Conservation (phyloP, 139 green algal genomes). For the Mychonastes homosphaera region DNA sequence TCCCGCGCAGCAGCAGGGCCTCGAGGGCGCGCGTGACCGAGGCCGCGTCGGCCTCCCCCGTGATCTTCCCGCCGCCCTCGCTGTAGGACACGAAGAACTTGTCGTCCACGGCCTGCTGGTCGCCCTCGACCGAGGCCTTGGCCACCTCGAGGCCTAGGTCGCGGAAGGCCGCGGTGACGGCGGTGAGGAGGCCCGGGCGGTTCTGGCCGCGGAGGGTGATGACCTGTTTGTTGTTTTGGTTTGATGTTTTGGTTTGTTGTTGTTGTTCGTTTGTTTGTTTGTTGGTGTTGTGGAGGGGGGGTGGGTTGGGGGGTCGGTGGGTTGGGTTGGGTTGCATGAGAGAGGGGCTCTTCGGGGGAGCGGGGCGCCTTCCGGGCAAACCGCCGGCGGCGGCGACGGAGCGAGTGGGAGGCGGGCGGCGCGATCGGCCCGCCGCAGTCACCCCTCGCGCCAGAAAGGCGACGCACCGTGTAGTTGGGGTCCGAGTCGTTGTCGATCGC, state of each 20-base stretch:
- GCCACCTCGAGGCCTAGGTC: slow-evolving; percentile 72
- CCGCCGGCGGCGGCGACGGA: too few species aligned
- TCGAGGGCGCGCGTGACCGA: slow-evolving; percentile 44
- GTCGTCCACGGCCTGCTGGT: slow-evolving; percentile 43
- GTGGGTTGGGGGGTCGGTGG: not conserved
- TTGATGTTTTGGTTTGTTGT: not conserved
- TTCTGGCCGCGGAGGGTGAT: slow-evolving; percentile 45
- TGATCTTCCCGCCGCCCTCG: slow-evolving; percentile 46
- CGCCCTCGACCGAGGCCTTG: slow-evolving; percentile 42
- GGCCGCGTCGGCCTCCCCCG: slow-evolving; percentile 25
- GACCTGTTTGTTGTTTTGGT: slow-evolving; percentile 12
- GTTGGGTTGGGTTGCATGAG: not conserved
- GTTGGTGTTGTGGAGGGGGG: not conserved
- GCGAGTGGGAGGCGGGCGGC: too few species aligned
- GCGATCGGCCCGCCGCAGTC: too few species aligned
- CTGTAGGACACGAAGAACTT: slow-evolving; percentile 75
- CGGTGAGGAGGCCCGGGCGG: slow-evolving; percentile 61
- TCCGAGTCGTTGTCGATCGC: slow-evolving; percentile 41
- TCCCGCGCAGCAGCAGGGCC: slow-evolving; percentile 27
- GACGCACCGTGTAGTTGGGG: slow-evolving; percentile 33
- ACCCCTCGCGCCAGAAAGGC: not conserved
- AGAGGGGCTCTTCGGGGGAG: not conserved
- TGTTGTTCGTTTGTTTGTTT: not conserved
- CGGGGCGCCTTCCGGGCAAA: not conserved
- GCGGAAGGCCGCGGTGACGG: slow-evolving; percentile 53